Conservation (phyloP, 352 stramenopile genomes). For the Phytopythium helicoides region DNA sequence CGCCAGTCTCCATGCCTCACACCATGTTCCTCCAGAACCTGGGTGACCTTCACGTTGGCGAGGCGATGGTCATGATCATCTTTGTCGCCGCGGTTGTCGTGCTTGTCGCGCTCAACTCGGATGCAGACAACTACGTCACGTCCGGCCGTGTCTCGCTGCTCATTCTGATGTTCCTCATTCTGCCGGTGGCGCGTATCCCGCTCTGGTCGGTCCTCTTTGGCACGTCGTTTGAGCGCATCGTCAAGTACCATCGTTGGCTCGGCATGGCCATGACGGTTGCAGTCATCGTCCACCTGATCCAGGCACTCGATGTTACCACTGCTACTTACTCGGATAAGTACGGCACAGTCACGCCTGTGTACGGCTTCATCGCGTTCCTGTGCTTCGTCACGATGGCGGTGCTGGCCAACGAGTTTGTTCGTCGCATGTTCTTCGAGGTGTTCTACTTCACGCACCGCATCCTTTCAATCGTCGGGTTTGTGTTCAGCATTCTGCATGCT, state of each 20-base stretch:
- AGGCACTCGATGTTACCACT: slow-evolving; percentile 38
- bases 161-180: slow-evolving; percentile 79
- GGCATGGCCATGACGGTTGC: slow-evolving; percentile 52
- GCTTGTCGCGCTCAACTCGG: slow-evolving; percentile 32
- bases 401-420: slow-evolving; percentile 57
- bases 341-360: slow-evolving; percentile 52
- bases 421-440: slow-evolving; percentile 64
- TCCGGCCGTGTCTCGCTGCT: slow-evolving; percentile 61
- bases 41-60: slow-evolving; percentile 55
- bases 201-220: slow-evolving; percentile 73
- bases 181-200: slow-evolving; percentile 55
- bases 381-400: slow-evolving; percentile 54
- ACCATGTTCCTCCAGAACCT: slow-evolving; percentile 53
- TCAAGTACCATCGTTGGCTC: slow-evolving; percentile 88
- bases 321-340: slow-evolving; percentile 45
- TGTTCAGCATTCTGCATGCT: slow-evolving; percentile 73
- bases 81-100: slow-evolving; percentile 52
- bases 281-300: slow-evolving; percentile 58
- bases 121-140: slow-evolving; percentile 32
- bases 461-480: slow-evolving; percentile 66
- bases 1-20: slow-evolving; percentile 28
- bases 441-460: slow-evolving; percentile 81
- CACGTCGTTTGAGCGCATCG: slow-evolving; percentile 74
- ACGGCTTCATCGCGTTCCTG: slow-evolving; percentile 60
- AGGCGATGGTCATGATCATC: slow-evolving; percentile 62